Percentiles rank a stretch among this genome's conserved stretches.
Evolutionary conservation across 352 stramenopile species (phyloP).

Genomic region (Pythium folliculosum): DNA sequence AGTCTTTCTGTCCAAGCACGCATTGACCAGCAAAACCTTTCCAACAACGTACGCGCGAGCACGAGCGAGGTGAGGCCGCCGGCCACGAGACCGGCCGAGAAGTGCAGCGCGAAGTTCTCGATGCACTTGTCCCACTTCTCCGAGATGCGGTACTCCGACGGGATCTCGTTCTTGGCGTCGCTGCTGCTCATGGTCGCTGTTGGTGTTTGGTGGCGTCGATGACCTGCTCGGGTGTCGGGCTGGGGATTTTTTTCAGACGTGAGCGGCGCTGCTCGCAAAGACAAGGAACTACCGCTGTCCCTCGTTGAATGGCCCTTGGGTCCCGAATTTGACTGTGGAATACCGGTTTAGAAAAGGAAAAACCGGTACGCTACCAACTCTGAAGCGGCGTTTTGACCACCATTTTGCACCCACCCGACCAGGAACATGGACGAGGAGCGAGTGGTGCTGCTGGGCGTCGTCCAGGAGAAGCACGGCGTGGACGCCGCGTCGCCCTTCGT

Average conservation of each 20-base stretch:
- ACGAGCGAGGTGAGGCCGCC: constrained; percentile 83
- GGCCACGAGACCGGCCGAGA: constrained; percentile 76
- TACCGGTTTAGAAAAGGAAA: background rate
- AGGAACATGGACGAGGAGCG: constrained; percentile 56
- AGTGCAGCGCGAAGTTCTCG: constrained; percentile 89
- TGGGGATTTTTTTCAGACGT: constrained; percentile 35
- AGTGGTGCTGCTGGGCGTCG: constrained; percentile 65
- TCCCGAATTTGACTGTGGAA: constrained; percentile 3
- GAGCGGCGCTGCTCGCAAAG: constrained; percentile 25
- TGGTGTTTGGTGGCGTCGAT: background rate
- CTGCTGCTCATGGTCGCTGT: constrained; percentile 24
- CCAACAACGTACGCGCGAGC: constrained; percentile 64
- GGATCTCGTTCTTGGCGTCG: constrained; percentile 58
- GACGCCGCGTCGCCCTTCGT: constrained; percentile 66
- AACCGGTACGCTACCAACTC: constrained; percentile 19
- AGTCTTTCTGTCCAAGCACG: background rate
- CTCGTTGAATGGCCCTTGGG: constrained; percentile 3
- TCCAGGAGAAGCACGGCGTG: constrained; percentile 67
- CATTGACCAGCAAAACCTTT: background rate
- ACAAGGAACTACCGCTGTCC: constrained; percentile 25
- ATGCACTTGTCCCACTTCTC: constrained; percentile 92
- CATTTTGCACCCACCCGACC: constrained; percentile 15
- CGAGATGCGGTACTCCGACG: constrained; percentile 89
- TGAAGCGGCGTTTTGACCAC: constrained; percentile 11
- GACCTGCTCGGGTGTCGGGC: constrained; percentile 19